Conservation (phyloP, 208 protist species). For the Leishmania lainsoni region DNA sequence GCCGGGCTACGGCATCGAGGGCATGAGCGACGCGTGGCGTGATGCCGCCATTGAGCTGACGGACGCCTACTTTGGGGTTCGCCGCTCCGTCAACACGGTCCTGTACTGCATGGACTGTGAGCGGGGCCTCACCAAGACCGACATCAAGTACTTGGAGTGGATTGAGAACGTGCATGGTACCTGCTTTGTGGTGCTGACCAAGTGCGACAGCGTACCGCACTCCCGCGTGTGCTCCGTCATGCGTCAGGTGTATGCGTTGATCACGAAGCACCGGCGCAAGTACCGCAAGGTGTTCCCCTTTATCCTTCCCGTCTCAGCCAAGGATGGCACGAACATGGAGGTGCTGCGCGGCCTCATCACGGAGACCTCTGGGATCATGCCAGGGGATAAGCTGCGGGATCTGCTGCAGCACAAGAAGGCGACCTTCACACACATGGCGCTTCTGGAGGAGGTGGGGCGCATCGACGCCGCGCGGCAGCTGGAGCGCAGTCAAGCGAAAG, state of each 20-base stretch:
- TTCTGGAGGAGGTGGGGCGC: slow-evolving; percentile 58
- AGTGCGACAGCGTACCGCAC: slow-evolving; percentile 90
- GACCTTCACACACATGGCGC: slow-evolving; percentile 45
- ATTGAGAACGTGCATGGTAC: slow-evolving; percentile 90
- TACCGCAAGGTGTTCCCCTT: slow-evolving; percentile 90
- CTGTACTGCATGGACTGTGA: slow-evolving; percentile 91
- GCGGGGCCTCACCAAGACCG: slow-evolving; percentile 80
- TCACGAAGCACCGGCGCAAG: slow-evolving; percentile 84
- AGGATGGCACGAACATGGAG: slow-evolving; percentile 86
- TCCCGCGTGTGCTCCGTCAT: slow-evolving; percentile 87
- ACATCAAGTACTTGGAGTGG: slow-evolving; percentile 90
- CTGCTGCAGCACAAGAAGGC: slow-evolving; percentile 62
- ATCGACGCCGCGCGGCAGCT: slow-evolving; percentile 48
- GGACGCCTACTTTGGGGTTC: slow-evolving; percentile 90
- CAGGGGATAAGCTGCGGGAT: slow-evolving; percentile 76
- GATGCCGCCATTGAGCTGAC: slow-evolving; percentile 87
- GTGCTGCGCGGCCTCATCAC: slow-evolving; percentile 82
- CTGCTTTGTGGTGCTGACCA: slow-evolving; percentile 89
- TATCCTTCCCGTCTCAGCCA: slow-evolving; percentile 84
- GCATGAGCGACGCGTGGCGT: slow-evolving; percentile 89
- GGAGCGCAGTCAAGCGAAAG: slow-evolving; percentile 47
- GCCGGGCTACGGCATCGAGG: slow-evolving; percentile 90
- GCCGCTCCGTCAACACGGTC: slow-evolving; percentile 91
- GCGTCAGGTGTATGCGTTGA: slow-evolving; percentile 85
- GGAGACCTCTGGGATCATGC: slow-evolving; percentile 88